Base-by-base conservation (phyloP, 257 asterid species). In the Linaria vulgaris region DNA sequence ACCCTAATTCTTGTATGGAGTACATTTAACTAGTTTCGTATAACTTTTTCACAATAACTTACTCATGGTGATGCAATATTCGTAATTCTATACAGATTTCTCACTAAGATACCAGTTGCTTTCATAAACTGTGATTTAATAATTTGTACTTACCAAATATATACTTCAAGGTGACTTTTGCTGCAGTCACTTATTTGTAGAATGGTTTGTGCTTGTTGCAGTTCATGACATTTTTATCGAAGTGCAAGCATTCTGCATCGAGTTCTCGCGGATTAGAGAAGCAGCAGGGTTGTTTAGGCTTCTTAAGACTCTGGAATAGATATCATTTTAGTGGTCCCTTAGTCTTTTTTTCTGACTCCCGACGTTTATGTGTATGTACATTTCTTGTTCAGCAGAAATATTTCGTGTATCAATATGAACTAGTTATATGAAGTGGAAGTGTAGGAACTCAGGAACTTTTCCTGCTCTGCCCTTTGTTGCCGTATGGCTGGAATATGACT, bases 241-340 rank as follows among this genome's bases (percentile, higher is more conserved):
- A 81, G 96, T 92, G 50, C 97, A 89, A 85, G 96, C 98, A 38
- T 89, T 92, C 78, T 92, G 98, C 79, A 92, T 89, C 60, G 96
- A 89, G 89, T 92, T 92, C 83, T 92, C 98, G 30, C 78, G 97
- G 76, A 87, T 89, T 55, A 82, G 95, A 72, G 98, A 92, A 76
- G 98, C 98, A 43, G 97, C 97, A 0, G 94, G 94, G 39, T 71
- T 92, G 15, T 92, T 89, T 67, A 81, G 97, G 79, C 95, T 89
- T 61, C 95, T 92, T 50, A 87, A 89, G 72, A 89, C 89, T 62
- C 74, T 88, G 84, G 95, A 88, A 60, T 83, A 79, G 78, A 66
- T 50, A 59, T 12, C 38, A 17, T 9, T 41, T 45, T 25, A 9
- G 13, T 20, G 12, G 25, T 34, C 14, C 38, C 15, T 31, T 34